These are phyloP conservation scores for Colletotrichum sp. DNA, from an alignment of 2,329 filamentous ascomycete genomes.

Conservation along the genomic window DNA sequence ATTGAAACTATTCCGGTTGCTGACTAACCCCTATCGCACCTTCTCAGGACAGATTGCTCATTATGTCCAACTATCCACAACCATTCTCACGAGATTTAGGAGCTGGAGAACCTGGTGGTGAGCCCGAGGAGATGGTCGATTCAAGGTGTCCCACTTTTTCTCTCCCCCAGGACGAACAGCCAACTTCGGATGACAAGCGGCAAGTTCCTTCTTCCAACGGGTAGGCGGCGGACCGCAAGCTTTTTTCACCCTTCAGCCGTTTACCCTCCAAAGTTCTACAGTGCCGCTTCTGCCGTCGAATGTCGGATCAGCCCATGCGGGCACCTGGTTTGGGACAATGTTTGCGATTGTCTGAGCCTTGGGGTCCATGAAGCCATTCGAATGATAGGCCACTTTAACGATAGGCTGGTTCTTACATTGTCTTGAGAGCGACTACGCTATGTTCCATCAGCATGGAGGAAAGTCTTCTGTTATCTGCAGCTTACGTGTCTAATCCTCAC, in stretches of 20 bases:
- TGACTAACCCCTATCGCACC: not conserved
- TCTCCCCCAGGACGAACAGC: not conserved
- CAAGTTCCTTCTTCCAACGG: not conserved
- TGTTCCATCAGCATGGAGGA: not conserved
- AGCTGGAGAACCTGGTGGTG: not conserved
- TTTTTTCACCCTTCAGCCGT: not conserved
- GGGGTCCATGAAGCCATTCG: not conserved
- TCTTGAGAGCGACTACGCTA: not conserved
- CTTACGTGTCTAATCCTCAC: not conserved
- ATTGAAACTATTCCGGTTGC: not conserved
- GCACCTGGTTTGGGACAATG: not conserved
- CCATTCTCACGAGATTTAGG: not conserved
- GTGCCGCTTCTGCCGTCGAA: not conserved
- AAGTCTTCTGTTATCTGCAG: not conserved
- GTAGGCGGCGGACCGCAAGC: not conserved
- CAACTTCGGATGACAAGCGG: constrained; percentile 7
- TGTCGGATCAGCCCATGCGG: not conserved
- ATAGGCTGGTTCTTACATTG: not conserved
- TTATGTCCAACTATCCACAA: rapidly evolving
- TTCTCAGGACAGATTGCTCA: not conserved
- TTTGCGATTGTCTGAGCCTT: not conserved
- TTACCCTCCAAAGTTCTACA: not conserved
- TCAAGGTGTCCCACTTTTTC: not conserved
- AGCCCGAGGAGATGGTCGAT: not conserved
- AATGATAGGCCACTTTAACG: not conserved